Conservation (phyloP, 2,329 filamentous ascomycete species). For the Colletotrichum neosansevieriae region DNA sequence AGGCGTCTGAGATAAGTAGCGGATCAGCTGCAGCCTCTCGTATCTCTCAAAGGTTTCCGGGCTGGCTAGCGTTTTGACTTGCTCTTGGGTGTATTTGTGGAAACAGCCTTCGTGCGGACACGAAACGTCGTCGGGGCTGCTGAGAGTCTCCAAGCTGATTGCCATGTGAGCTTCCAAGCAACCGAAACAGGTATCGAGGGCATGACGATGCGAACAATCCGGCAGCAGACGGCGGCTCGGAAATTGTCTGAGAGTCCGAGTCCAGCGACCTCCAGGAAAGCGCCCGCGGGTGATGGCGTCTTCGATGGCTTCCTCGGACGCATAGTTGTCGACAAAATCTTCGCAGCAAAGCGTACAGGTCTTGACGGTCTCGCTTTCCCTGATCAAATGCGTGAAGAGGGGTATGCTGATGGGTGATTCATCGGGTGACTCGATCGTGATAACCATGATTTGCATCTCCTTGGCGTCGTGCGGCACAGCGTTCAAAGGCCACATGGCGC, state of each 20-base stretch:
- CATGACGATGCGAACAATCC: constrained; percentile 32
- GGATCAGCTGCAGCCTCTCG: constrained; percentile 34
- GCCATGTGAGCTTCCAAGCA: constrained; percentile 39
- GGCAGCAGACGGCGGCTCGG: constrained; percentile 24
- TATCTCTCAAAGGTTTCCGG: constrained; percentile 35
- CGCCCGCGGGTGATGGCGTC: not conserved
- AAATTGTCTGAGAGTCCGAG: constrained; percentile 28
- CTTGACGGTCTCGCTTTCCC: not conserved
- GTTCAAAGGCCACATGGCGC: not conserved
- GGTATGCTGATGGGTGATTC: not conserved
- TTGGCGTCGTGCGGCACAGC: not conserved
- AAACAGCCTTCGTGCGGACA: constrained; percentile 38
- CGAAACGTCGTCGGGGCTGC: constrained; percentile 25
- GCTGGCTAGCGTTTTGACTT: constrained; percentile 31
- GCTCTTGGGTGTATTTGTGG: constrained; percentile 37
- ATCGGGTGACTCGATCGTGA: no score
- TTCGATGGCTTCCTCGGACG: not conserved
- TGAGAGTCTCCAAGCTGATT: constrained; percentile 33
- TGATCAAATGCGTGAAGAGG: not conserved
- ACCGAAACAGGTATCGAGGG: constrained; percentile 37
- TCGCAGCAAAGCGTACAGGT: constrained; percentile 40
- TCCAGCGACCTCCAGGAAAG: constrained; percentile 32
- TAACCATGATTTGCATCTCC: not conserved
- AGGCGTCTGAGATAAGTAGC: constrained; percentile 19
- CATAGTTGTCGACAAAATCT: constrained; percentile 28